Base-by-base conservation (phyloP, 768 basidiomycete genomes). In the Mycena rosella region DNA sequence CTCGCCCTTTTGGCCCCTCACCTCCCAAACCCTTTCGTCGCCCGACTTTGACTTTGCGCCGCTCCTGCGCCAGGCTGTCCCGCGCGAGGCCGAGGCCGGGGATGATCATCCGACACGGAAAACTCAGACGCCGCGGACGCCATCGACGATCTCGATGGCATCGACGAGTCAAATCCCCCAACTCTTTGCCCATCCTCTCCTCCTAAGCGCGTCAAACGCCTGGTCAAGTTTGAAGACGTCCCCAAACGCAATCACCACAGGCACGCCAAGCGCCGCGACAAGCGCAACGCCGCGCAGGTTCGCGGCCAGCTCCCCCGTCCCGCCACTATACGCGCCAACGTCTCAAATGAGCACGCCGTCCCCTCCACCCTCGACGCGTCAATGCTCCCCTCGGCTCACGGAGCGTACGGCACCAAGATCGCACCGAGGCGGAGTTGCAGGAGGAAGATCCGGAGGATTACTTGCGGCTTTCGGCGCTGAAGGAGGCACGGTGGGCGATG, bases 391-490 rank as follows among this genome's bases (percentile, higher is more conserved):
- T 29, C 64, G 2, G 24, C 47, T 5, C 49, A 51, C 44, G 56
- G 64, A 7, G 56, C 55, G 11, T 65, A 65, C 30, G 22, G 10
- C 4, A 56, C 55, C 0, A 58, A 42, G 10, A 8, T 10, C 48
- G 48, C 7, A 49, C 48, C 11, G 48, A 49, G 47, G 20, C 7
- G 0, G 32, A 60, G 24, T 30, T 60, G 11, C n/a, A 20, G 14
- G 30, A 48, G 45, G 30, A 45, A n/a, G 57, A 59, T 48, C 57
- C 57, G 1, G 44, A 13, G 5, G 58, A 60, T 32, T 60, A 60
- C 24, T 22, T 1, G 15, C 30, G 58, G 20, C 24, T 27, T 48
- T 26, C 13, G 6, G 7, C 14, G 7, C 22, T 38, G 45, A 60
- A 60, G 32, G 58, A 36, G 13, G 38, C 45, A 4, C 45, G 58